phyloP scores from a whole-genome alignment of 2,329 filamentous ascomycete species.

The Trichoderma sp. region DNA sequence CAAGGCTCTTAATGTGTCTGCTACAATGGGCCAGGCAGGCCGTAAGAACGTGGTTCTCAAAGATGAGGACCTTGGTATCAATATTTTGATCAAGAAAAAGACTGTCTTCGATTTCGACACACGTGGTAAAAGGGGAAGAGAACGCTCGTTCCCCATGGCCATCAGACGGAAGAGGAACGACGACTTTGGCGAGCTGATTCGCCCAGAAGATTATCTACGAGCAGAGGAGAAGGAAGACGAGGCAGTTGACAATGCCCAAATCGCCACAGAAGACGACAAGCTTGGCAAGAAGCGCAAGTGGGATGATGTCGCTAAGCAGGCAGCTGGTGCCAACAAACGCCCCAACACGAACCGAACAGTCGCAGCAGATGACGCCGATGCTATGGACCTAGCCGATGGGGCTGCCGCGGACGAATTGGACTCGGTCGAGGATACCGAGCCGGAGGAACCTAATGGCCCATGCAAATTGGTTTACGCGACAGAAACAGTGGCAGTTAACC shows the following conservation, averaged over 20 bases:
- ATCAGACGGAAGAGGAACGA: conserved; percentile 76
- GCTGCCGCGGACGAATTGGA: conserved; percentile 56
- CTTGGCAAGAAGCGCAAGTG: conserved; percentile 93
- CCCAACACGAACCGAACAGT: conserved; percentile 46
- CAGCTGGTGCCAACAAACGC: conserved; percentile 55
- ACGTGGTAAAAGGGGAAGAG: conserved; percentile 83
- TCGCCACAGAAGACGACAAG: conserved; percentile 52
- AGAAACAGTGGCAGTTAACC: conserved; percentile 63
- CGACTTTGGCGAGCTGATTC: conserved; percentile 91
- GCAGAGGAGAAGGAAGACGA: conserved; percentile 86
- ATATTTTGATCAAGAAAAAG: conserved; percentile 83
- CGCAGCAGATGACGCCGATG: conserved; percentile 47
- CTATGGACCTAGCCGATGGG: conserved; percentile 36
- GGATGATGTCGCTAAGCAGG: conserved; percentile 61
- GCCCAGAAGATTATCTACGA: conserved; percentile 88
- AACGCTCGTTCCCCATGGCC: conserved; percentile 87
- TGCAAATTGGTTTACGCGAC: conserved; percentile 69
- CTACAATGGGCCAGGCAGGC: conserved; percentile 77
- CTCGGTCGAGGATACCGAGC: conserved; percentile 54
- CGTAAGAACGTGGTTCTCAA: conserved; percentile 83
- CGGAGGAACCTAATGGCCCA: conserved; percentile 59
- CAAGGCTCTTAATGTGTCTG: conserved; percentile 84
- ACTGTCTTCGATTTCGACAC: conserved; percentile 93
- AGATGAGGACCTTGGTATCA: conserved; percentile 89
- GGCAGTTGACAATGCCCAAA: conserved; percentile 50